Percentiles rank a stretch among this genome's conserved stretches.
Conservation (phyloP, 2,329 filamentous ascomycete genomes). For the Penicillium sp. region DNA sequence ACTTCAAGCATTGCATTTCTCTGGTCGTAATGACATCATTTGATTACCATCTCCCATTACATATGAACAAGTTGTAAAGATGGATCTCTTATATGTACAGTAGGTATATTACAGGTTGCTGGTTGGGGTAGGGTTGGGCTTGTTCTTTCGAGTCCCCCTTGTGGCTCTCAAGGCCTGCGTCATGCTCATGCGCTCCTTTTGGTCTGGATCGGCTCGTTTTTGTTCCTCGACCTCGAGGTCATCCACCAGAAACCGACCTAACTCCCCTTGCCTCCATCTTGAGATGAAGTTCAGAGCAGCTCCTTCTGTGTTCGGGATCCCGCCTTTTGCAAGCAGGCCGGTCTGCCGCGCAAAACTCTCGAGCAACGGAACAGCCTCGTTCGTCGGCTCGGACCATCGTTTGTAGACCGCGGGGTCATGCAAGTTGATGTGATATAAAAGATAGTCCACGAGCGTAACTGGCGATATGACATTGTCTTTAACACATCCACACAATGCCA, state of each 20-base stretch:
- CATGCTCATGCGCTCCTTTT: slow-evolving; percentile 42
- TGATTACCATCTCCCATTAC: slow-evolving; percentile 5
- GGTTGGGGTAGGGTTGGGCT: slow-evolving; percentile 25
- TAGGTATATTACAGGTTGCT: slow-evolving; percentile 17
- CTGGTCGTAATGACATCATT: slow-evolving; percentile 16
- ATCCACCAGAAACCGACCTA: slow-evolving; percentile 81
- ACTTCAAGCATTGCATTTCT: slow-evolving; percentile 19
- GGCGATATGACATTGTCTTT: slow-evolving; percentile 83
- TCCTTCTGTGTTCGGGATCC: slow-evolving; percentile 67
- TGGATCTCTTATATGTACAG: neutral
- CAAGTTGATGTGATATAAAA: slow-evolving; percentile 81
- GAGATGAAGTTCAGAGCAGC: slow-evolving; percentile 80
- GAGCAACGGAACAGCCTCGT: slow-evolving; percentile 76
- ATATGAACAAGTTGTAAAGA: neutral
- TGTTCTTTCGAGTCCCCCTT: slow-evolving; percentile 34
- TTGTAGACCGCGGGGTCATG: slow-evolving; percentile 64
- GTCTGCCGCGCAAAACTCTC: slow-evolving; percentile 70
- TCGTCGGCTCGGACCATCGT: slow-evolving; percentile 71
- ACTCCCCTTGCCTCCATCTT: slow-evolving; percentile 73
- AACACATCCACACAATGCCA: slow-evolving; percentile 87
- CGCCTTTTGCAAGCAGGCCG: slow-evolving; percentile 75
- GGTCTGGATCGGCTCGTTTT: slow-evolving; percentile 43
- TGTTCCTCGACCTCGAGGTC: slow-evolving; percentile 66
- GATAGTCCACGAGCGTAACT: slow-evolving; percentile 81
- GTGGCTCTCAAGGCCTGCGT: slow-evolving; percentile 46